Evolutionary conservation across 768 basidiomycete species (phyloP).

Genomic region (Boletus rubescentipes): DNA sequence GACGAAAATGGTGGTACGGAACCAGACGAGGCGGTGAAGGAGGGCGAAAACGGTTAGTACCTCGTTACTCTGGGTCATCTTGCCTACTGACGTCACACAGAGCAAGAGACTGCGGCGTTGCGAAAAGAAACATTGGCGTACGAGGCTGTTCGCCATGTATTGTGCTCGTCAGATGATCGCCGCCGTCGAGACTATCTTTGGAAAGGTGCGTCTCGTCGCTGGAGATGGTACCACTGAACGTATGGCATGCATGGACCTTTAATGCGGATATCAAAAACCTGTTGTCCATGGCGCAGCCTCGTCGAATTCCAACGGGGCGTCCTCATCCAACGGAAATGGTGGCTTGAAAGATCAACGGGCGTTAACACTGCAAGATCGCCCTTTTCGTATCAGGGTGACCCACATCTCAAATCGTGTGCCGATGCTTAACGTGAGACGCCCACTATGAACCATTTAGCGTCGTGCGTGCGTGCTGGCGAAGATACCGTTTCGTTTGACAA

Average conservation of each 20-base stretch:
- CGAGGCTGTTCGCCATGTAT: constrained; percentile 67
- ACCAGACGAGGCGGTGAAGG: constrained; percentile 87
- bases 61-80: not conserved
- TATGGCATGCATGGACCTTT: constrained; percentile 64
- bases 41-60: constrained; percentile 83
- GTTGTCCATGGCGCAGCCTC: constrained; percentile 62
- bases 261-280: too few species aligned
- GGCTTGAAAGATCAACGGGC: constrained; percentile 81
- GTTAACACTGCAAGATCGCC: constrained; percentile 74
- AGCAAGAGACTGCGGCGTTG: constrained; percentile 85
- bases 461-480: constrained; percentile 64
- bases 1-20: constrained; percentile 82
- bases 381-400: constrained; percentile 85
- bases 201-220: constrained; percentile 59
- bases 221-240: not conserved
- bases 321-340: constrained; percentile 15
- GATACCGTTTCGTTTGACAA: constrained; percentile 97
- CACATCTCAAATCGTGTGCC: not conserved
- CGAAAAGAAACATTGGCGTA: constrained; percentile 90
- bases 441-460: constrained; percentile 77
- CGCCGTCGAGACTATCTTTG: constrained; percentile 70
- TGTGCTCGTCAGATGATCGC: constrained; percentile 45
- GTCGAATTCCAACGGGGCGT: constrained; percentile 16
- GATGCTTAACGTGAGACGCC: constrained; percentile 6
- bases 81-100: constrained; percentile 38